Base-by-base conservation (phyloP, 768 basidiomycete species). In the Psilocybe cubensis region DNA sequence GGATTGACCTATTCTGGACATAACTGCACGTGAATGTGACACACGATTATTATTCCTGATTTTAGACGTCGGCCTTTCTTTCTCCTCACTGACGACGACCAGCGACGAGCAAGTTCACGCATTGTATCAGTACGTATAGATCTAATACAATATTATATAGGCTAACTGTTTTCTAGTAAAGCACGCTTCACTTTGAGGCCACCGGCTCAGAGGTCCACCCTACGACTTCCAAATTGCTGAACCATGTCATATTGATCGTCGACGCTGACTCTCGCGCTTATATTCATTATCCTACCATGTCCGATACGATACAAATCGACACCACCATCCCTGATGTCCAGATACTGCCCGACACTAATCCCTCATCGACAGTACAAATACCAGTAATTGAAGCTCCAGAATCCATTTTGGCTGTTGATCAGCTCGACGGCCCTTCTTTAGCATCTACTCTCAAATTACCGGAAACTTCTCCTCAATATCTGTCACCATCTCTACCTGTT, bases 401-500 rank as follows among this genome's bases (percentile, higher is more conserved):
- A 50, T 64, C 63, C 53, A 51, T 60, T 27, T 56, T 63, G 29
- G 59, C 63, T 60, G 60, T 63, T 55, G 66, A 67, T 50, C 63
- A 62, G 59, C 54, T 52, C 40, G 64, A 62, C 28, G 59, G 54
- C 21, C 63, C 65, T 51, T 65, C 66, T 31, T 56, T 68, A 49
- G 67, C 67, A 31, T 60, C 64, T n/a, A 65, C 68, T 28, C 64
- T 70, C 23, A 66, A 64, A 24, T 49, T 68, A 46, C 68, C 68
- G 10, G 59, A 58, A 24, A 44, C 56, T 3, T 58, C 70, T 25
- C 23, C 61, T 44, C 76, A 74, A 42, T 72, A 76, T 45, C 63
- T 81, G n/a, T 76, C 79, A 17, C 80, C 82, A 25, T 69, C 79
- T 48, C 76, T 79, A 11, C 46, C 60, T 20, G 63, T 70, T 21